Evolutionary conservation across 129 eudicot genomes (phyloP), one percentile per base, ranked within the genome.

Genomic region (sunflower (Helianthus annuus)): DNA sequence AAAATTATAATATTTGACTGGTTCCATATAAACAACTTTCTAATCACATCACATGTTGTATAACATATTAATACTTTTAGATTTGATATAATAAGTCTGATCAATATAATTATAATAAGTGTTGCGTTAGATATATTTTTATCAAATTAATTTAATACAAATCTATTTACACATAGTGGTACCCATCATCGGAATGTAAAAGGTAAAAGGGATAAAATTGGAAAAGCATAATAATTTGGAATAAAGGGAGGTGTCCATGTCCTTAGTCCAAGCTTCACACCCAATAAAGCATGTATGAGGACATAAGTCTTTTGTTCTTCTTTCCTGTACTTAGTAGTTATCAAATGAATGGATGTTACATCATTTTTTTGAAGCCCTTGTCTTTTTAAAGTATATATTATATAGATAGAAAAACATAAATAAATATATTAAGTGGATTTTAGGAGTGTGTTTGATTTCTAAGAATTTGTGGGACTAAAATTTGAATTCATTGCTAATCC

Each of bases 111-210:
- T 15, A 49, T 49, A 49, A 6, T 49, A 15, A 14, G n/a, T 49
- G 55, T 14, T 49, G 13, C 4, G 55, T 13, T 5, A 12, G 55
- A 4, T 49, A 49, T 15, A 14, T 49, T 49, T 14, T 49, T 12
- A 49, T 49, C 6, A 49, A 48, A 48, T 48, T 48, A 48, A 11
- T 11, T 48, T 2, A 10, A 48, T 10, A 48, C 14, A 48, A 48
- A 48, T 4, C 56, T 51, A 51, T 6, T 51, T 49, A 68, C 38
- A 17, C 40, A 53, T 44, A 70, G 64, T 71, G 55, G 65, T 57
- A 42, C 44, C 51, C 76, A 71, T 71, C 76, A 55, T 55, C 57
- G 12, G 56, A 24, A 71, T 71, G 56, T 57, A 4, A 71, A 71
- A 57, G 27, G 76, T 39, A 57, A 57, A 71, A 27, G 55, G 64